Percentiles rank a stretch among this genome's conserved stretches.
Evolutionary conservation across 169 alveolate genomes (phyloP).

Genomic region (Plasmodium vivax): DNA sequence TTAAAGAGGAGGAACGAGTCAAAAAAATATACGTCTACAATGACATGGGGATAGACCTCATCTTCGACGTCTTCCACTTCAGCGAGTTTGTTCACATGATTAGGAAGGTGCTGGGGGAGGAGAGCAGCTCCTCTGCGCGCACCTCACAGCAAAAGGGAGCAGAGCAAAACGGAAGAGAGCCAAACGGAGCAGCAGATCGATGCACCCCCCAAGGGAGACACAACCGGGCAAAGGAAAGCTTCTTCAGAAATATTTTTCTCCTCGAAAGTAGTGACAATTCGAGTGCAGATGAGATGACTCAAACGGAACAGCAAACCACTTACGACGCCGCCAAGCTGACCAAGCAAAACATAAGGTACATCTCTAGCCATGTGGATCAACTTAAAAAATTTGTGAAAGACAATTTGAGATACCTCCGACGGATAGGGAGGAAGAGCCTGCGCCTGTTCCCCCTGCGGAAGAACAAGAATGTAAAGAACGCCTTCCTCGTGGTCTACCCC

Average conservation of each 20-base stretch:
- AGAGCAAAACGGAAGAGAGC: too few species aligned
- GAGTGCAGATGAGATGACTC: neutral
- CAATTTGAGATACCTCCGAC: neutral
- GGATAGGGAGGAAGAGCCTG: slow-evolving; percentile 14
- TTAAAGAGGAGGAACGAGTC: slow-evolving; percentile 5
- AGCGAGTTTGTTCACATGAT: slow-evolving; percentile 13
- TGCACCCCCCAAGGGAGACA: neutral
- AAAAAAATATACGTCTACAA: slow-evolving; percentile 14
- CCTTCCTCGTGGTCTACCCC: slow-evolving; percentile 16
- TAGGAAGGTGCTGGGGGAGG: neutral
- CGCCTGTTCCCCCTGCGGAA: slow-evolving; percentile 25
- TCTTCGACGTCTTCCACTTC: slow-evolving; percentile 38
- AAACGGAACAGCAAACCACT: neutral
- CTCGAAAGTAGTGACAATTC: slow-evolving; percentile 4
- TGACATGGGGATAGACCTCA: neutral
- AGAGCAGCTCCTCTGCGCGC: neutral
- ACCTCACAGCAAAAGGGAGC: neutral
- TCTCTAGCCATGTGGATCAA: neutral
- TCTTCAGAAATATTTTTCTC: slow-evolving; percentile 14
- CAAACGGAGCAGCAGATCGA: neutral
- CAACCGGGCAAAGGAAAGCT: slow-evolving; percentile 10
- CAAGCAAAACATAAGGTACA: neutral
- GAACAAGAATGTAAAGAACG: slow-evolving; percentile 30
- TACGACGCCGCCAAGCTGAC: slow-evolving; percentile 12
- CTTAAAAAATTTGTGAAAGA: neutral